Conservation (phyloP, 345 rosid genomes). For the Dimocarpus longan region DNA sequence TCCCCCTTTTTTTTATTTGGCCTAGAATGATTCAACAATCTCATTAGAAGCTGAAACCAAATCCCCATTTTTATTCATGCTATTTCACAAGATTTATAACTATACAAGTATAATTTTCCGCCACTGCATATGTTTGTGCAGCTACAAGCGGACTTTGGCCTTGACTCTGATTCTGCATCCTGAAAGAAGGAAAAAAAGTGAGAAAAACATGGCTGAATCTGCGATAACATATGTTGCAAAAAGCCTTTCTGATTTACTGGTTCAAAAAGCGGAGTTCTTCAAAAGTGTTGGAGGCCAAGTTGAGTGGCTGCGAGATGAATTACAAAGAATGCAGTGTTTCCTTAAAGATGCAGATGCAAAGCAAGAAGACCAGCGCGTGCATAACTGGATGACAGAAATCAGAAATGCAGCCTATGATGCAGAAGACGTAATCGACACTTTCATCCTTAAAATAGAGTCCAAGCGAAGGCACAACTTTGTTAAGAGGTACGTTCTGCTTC, state of each 20-base stretch:
- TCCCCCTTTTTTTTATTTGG: constrained; percentile 28
- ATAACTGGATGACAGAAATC: constrained; percentile 37
- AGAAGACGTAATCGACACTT: constrained; percentile 36
- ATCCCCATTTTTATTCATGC: no score
- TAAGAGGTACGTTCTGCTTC: constrained; percentile 8
- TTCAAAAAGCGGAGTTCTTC: constrained; percentile 20
- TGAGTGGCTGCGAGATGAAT: constrained; percentile 35
- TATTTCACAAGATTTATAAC: no score
- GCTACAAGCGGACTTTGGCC: not conserved
- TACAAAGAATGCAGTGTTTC: constrained; percentile 35
- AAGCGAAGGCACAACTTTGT: constrained; percentile 13
- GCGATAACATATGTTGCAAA: constrained; percentile 31
- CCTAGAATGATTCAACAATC: constrained; percentile 20
- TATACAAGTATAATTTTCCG: no score
- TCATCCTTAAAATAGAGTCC: constrained; percentile 28
- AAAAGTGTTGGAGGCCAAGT: constrained; percentile 24
- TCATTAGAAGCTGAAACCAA: not conserved
- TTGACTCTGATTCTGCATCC: not conserved
- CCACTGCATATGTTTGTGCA: no score
- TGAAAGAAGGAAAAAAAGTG: not conserved
- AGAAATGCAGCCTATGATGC: constrained; percentile 38
- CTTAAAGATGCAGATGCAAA: constrained; percentile 43
- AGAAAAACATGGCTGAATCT: constrained; percentile 33
- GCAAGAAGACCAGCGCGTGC: constrained; percentile 34
- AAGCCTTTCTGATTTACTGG: constrained; percentile 31